phyloP scores from a whole-genome alignment of 371 early-diverging fungal species.

The Lichtheimia ornata region DNA sequence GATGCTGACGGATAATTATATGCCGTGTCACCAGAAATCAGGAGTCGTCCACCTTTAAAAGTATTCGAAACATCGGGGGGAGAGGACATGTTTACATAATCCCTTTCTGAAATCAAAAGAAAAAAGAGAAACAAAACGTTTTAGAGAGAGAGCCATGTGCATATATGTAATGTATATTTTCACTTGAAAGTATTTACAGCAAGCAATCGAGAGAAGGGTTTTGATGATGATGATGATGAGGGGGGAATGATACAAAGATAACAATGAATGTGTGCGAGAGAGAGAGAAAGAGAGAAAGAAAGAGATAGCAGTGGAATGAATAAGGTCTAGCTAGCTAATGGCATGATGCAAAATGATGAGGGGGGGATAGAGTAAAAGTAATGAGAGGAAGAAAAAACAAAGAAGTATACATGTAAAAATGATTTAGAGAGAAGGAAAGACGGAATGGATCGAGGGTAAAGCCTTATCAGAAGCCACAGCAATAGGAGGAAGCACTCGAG shows the following conservation, averaged over 20 bases:
- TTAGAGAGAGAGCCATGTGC: too few relatives aligned
- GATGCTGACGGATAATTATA: too few relatives aligned
- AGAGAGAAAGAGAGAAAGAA: conserved; percentile 1
- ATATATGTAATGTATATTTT: too few relatives aligned
- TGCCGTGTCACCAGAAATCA: too few relatives aligned
- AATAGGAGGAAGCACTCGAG: conserved; percentile 47
- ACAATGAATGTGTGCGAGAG: background rate
- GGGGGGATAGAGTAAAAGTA: background rate
- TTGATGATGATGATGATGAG: too few relatives aligned
- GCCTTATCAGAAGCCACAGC: conserved; percentile 10
- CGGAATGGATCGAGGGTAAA: conserved; percentile 29
- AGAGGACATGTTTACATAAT: too few relatives aligned
- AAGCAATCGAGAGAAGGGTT: too few relatives aligned
- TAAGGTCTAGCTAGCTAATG: background rate
- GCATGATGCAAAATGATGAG: background rate
- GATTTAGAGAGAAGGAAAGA: conserved; percentile 13
- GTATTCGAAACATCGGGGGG: too few relatives aligned
- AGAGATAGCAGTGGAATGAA: background rate
- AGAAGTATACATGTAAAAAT: background rate
- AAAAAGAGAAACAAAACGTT: too few relatives aligned
- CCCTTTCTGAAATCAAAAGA: too few relatives aligned
- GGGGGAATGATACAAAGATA: background rate
- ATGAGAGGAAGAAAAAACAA: background rate
- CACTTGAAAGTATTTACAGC: too few relatives aligned
- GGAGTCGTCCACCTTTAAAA: too few relatives aligned